These are phyloP conservation scores for Leccinum truebloodii DNA, from an alignment of 768 basidiomycete genomes.

Conservation along the genomic window DNA sequence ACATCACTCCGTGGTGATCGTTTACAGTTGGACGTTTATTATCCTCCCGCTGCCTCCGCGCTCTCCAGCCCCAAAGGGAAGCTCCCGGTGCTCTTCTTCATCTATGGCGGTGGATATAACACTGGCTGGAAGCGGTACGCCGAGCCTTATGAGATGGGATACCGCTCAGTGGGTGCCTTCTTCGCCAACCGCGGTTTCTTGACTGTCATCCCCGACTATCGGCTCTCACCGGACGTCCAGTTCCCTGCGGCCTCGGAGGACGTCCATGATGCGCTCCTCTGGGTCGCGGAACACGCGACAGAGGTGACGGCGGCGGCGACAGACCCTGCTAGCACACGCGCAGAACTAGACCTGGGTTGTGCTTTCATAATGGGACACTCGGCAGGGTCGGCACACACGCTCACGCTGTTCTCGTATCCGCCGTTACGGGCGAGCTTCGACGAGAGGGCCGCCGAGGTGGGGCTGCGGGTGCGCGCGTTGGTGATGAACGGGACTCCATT, in stretches of 20 bases:
- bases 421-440: too few relatives aligned
- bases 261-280: constrained; percentile 57
- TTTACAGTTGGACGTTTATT: constrained; percentile 67
- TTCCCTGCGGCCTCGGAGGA: constrained; percentile 60
- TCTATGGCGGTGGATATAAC: constrained; percentile 68
- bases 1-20: not conserved
- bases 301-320: too few relatives aligned
- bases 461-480: too few relatives aligned
- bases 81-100: constrained; percentile 58
- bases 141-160: constrained; percentile 49
- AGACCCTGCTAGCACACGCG: too few relatives aligned
- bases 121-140: constrained; percentile 49
- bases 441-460: too few relatives aligned
- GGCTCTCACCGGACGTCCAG: constrained; percentile 54
- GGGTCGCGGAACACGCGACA: too few relatives aligned
- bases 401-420: too few relatives aligned
- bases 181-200: constrained; percentile 60
- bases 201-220: constrained; percentile 68
- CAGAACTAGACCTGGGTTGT: too few relatives aligned
- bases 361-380: too few relatives aligned
- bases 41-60: constrained; percentile 40
- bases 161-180: constrained; percentile 58
- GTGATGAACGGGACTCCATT: too few relatives aligned
- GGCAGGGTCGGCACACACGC: too few relatives aligned
- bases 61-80: constrained; percentile 26